These are phyloP conservation scores for Pyrenochaeta sp. DNA, from an alignment of 2,329 filamentous ascomycete species.

Conservation along the genomic window DNA sequence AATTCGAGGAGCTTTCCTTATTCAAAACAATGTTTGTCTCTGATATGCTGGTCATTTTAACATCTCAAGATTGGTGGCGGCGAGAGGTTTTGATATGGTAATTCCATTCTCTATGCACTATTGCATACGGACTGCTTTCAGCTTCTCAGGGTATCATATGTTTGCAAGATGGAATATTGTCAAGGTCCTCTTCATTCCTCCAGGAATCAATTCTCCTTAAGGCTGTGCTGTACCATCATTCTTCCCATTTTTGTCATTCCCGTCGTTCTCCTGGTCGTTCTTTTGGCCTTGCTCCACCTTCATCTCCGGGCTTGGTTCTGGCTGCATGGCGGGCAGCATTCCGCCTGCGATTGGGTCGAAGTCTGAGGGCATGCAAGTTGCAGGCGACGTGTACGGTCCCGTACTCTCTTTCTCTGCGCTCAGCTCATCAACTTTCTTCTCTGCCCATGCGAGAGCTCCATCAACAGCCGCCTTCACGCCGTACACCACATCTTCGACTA, in stretches of 20 bases:
- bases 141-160: not conserved
- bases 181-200: too few relatives aligned
- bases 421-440: constrained; percentile 34
- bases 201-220: too few relatives aligned
- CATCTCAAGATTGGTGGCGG: too few relatives aligned
- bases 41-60: too few relatives aligned
- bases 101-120: too few relatives aligned
- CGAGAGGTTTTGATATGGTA: too few relatives aligned
- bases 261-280: not conserved
- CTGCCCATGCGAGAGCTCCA: constrained; percentile 32
- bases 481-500: constrained; percentile 24
- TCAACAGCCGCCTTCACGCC: constrained; percentile 29
- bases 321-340: constrained; percentile 31
- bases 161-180: too few relatives aligned
- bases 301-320: not conserved
- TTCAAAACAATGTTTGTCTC: too few relatives aligned
- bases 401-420: constrained; percentile 25
- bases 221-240: too few relatives aligned
- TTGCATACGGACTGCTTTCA: too few relatives aligned
- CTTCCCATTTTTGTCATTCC: not conserved
- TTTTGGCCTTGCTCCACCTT: not conserved
- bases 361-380: constrained; percentile 42
- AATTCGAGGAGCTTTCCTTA: too few relatives aligned
- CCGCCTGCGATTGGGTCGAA: constrained; percentile 43
- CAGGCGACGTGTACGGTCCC: constrained; percentile 42